phyloP scores from a whole-genome alignment of 805 yeast genomes.

The Komagataella populi region DNA sequence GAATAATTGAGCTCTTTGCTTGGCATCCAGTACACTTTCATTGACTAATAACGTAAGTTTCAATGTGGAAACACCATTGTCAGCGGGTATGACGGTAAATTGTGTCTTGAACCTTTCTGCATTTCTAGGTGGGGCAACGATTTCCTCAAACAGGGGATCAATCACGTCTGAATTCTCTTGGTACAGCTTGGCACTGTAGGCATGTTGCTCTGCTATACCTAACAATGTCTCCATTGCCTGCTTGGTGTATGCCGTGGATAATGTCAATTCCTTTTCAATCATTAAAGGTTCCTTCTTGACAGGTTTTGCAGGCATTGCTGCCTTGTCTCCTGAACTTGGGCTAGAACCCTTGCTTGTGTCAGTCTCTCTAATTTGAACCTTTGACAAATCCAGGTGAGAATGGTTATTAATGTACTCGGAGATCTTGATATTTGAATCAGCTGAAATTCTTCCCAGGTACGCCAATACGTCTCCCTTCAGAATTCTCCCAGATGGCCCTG shows the following conservation, averaged over 20 bases:
- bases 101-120: conserved; percentile 26
- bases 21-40: conserved; percentile 28
- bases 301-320: conserved; percentile 15
- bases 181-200: conserved; percentile 23
- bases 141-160: conserved; percentile 48
- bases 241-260: conserved; percentile 15
- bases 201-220: conserved; percentile 20
- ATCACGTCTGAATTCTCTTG: conserved; percentile 27
- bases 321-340: conserved; percentile 7
- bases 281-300: conserved; percentile 21
- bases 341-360: conserved; percentile 7
- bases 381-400: conserved; percentile 58
- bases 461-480: conserved; percentile 89
- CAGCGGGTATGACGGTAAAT: conserved; percentile 12
- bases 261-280: conserved; percentile 16
- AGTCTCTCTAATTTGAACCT: conserved; percentile 35
- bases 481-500: conserved; percentile 83
- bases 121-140: conserved; percentile 30
- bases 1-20: conserved; percentile 24
- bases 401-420: conserved; percentile 40
- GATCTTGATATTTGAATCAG: conserved; percentile 37
- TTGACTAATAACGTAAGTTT: conserved; percentile 9
- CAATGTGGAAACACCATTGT: neutral
- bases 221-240: conserved; percentile 6
- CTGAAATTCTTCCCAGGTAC: conserved; percentile 57